Evolutionary conservation across 805 yeast species (phyloP).

Genomic region (Metschnikowia colocasiae): DNA sequence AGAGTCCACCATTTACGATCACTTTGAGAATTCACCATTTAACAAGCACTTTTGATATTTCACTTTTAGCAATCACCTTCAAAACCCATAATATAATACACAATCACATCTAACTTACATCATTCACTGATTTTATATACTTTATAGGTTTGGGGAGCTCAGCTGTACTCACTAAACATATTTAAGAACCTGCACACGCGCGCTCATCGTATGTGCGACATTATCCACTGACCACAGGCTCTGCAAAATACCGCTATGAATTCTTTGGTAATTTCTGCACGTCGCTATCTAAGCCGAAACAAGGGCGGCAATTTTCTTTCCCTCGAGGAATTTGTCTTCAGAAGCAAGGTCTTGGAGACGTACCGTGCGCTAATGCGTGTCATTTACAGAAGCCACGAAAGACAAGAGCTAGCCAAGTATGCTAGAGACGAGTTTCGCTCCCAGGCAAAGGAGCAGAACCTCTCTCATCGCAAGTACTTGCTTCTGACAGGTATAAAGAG

Average conservation of each 20-base stretch:
- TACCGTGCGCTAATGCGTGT: conserved; percentile 33
- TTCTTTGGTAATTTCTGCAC: background rate
- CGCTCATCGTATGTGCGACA: background rate
- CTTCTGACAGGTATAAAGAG: conserved; percentile 31
- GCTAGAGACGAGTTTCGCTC: conserved; percentile 34
- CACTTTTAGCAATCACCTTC: background rate
- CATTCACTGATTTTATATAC: too few species aligned
- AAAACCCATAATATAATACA: background rate
- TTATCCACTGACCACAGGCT: background rate
- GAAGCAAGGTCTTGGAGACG: conserved; percentile 30
- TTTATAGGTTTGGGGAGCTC: too few species aligned
- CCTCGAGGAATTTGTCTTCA: conserved; percentile 39
- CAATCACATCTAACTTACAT: too few species aligned
- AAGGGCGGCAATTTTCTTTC: conserved; percentile 17
- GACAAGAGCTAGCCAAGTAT: conserved; percentile 29
- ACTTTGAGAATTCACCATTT: too few species aligned
- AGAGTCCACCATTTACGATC: too few species aligned
- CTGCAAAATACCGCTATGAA: background rate
- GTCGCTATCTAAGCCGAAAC: background rate
- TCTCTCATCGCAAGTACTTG: conserved; percentile 36
- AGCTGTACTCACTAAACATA: background rate
- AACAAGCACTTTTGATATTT: background rate
- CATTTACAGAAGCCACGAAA: conserved; percentile 36
- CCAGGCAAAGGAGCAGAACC: conserved; percentile 25
- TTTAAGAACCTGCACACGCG: background rate